phyloP scores from a whole-genome alignment of 2,329 filamentous ascomycete species.

The Chaetomium sp. region DNA sequence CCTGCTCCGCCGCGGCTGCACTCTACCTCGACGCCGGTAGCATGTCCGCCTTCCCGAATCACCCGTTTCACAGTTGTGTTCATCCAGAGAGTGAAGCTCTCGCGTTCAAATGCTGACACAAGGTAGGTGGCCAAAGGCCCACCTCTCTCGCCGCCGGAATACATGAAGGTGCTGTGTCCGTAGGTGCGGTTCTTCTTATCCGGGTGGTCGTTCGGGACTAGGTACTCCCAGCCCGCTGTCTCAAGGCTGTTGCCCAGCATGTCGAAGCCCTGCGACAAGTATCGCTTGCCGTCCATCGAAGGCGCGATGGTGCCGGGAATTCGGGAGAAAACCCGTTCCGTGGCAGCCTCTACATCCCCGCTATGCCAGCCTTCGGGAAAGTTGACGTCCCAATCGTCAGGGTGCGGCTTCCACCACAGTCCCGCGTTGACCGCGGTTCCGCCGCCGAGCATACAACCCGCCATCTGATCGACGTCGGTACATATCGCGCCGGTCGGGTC shows the following conservation, averaged over 20 bases:
- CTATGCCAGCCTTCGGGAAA: constrained; percentile 73
- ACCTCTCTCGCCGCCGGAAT: constrained; percentile 64
- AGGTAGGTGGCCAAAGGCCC: constrained; percentile 73
- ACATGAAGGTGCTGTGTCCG: constrained; percentile 68
- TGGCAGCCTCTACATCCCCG: constrained; percentile 60
- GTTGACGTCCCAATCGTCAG: constrained; percentile 67
- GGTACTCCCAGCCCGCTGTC: constrained; percentile 62
- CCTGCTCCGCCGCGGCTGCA: constrained; percentile 48
- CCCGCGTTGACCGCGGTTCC: constrained; percentile 68
- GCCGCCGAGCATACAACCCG: constrained; percentile 70
- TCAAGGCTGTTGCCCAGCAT: constrained; percentile 61
- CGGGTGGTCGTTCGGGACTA: constrained; percentile 62
- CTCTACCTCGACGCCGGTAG: constrained; percentile 68
- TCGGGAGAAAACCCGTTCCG: constrained; percentile 64
- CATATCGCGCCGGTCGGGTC: constrained; percentile 66
- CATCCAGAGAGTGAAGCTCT: constrained; percentile 68
- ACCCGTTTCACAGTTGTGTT: constrained; percentile 68
- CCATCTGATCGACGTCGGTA: constrained; percentile 71
- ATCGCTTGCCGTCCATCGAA: constrained; percentile 65
- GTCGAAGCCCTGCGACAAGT: constrained; percentile 66
- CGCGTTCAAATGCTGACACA: constrained; percentile 44
- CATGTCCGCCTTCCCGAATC: constrained; percentile 61
- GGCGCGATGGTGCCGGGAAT: constrained; percentile 70
- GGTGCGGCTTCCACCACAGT: constrained; percentile 57
- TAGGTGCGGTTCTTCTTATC: constrained; percentile 67